A percentile compares a stretch with the other conserved stretches of the same genome.
Conservation (phyloP, 768 basidiomycete genomes). For the Rhodotorula diobovata region DNA sequence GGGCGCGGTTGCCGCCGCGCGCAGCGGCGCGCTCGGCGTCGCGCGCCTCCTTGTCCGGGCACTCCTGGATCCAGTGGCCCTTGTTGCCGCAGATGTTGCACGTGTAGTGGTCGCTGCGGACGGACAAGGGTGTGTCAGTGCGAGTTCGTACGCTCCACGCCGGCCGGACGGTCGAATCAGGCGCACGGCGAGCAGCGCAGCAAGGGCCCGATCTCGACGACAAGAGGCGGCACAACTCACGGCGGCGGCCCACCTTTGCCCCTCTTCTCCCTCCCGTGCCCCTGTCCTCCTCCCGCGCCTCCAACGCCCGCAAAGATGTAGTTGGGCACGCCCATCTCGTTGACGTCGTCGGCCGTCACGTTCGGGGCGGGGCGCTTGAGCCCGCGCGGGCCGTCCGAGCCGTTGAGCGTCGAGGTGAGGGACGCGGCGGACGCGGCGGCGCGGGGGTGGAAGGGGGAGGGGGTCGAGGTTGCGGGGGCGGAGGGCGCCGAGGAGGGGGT, state of each 20-base stretch:
- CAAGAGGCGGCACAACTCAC: constrained; percentile 5
- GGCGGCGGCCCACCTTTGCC: constrained; percentile 50
- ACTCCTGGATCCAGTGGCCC: constrained; percentile 80
- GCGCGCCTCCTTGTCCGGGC: constrained; percentile 50
- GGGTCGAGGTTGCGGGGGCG: constrained; percentile 60
- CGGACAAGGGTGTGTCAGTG: too few relatives aligned
- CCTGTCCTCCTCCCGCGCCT: not conserved
- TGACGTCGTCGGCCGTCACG: constrained; percentile 38
- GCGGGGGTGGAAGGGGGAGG: constrained; percentile 41
- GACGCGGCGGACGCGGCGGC: constrained; percentile 40
- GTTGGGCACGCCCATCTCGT: constrained; percentile 41
- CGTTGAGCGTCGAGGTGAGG: constrained; percentile 44
- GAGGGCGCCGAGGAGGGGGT: constrained; percentile 52
- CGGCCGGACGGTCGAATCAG: too few relatives aligned
- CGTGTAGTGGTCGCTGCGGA: constrained; percentile 54
- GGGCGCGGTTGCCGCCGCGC: constrained; percentile 47
- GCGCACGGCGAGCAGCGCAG: too few relatives aligned
- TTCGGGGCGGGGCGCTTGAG: constrained; percentile 46
- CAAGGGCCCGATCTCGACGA: too few relatives aligned
- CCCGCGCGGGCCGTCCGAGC: constrained; percentile 41
- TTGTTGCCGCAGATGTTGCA: constrained; percentile 74
- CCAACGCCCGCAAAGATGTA: constrained; percentile 44
- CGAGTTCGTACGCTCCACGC: too few relatives aligned
- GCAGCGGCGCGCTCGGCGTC: constrained; percentile 48
- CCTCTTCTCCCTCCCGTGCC: constrained; percentile 39